Evolutionary conservation across 202 grass and related monocot genomes (phyloP).

Genomic region (Alloteropsis angusta): DNA sequence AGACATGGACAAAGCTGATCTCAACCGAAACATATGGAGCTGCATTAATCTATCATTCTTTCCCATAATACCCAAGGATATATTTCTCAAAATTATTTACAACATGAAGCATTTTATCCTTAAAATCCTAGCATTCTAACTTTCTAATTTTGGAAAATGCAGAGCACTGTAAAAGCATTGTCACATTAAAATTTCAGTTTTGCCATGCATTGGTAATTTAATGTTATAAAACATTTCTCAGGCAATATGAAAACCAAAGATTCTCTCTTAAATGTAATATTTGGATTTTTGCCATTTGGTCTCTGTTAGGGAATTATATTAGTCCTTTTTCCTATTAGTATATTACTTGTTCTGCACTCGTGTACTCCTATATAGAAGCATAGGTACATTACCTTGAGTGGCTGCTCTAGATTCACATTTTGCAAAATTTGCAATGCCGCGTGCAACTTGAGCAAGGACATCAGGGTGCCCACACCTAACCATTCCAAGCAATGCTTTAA

Average conservation of each 20-base stretch:
- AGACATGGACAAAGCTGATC: background rate
- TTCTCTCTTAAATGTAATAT: background rate
- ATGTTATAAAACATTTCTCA: background rate
- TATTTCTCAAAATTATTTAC: background rate
- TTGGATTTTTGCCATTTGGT: background rate
- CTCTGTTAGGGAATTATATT: background rate
- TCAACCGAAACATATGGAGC: background rate
- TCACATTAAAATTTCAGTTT: background rate
- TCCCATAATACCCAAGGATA: background rate
- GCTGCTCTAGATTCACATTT: conserved; percentile 96
- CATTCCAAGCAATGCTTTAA: conserved; percentile 98
- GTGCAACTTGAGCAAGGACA: conserved; percentile 98
- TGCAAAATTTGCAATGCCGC: conserved; percentile 98
- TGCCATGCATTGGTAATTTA: background rate
- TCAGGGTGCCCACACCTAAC: conserved; percentile 92
- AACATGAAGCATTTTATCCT: background rate
- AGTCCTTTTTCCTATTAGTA: background rate
- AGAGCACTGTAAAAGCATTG: background rate
- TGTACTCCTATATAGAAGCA: background rate
- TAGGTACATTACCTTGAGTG: conserved; percentile 74
- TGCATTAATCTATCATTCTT: background rate
- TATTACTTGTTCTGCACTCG: background rate
- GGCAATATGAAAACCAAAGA: background rate
- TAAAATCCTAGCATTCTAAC: background rate
- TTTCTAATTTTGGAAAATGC: background rate